Conservation (phyloP, 495 filamentous ascomycete genomes). For the Hyaloscypha variabilis region DNA sequence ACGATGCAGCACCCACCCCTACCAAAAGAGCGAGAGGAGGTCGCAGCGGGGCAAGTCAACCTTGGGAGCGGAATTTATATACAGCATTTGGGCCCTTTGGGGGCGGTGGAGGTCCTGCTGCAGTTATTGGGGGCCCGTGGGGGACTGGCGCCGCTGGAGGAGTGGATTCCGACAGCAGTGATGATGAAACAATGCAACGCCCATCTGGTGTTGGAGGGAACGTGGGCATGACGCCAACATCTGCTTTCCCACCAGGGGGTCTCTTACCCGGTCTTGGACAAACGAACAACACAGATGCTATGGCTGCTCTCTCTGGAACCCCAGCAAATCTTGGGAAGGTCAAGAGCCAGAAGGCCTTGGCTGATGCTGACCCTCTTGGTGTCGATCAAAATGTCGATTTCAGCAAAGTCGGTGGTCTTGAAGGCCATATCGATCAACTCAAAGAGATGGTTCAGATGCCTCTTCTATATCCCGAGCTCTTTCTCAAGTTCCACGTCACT, state of each 20-base stretch:
- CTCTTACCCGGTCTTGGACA: constrained; percentile 58
- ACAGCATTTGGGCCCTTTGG: constrained; percentile 91
- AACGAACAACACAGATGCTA: constrained; percentile 64
- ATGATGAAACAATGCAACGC: constrained; percentile 76
- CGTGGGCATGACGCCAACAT: constrained; percentile 76
- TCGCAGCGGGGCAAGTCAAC: constrained; percentile 50
- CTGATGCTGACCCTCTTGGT: constrained; percentile 92
- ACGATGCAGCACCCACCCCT: constrained; percentile 66
- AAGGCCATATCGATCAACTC: constrained; percentile 90
- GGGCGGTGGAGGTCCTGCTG: constrained; percentile 69
- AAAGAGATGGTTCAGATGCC: constrained; percentile 98
- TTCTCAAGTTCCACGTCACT: constrained; percentile 85
- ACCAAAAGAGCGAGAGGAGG: constrained; percentile 61
- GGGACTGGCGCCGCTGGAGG: constrained; percentile 75
- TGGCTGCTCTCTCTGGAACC: constrained; percentile 61
- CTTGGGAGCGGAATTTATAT: constrained; percentile 77
- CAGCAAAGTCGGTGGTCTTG: constrained; percentile 85
- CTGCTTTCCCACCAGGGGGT: constrained; percentile 58
- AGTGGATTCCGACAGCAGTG: constrained; percentile 93
- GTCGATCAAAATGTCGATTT: constrained; percentile 92
- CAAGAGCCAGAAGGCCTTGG: constrained; percentile 74
- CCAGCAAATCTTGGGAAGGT: constrained; percentile 87
- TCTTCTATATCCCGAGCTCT: constrained; percentile 93
- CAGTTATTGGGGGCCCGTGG: constrained; percentile 78
- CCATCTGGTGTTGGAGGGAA: constrained; percentile 57